Evolutionary conservation across 495 filamentous ascomycete species (phyloP), one percentile per base, ranked within the genome.

Genomic region (Ramalina intermedia): DNA sequence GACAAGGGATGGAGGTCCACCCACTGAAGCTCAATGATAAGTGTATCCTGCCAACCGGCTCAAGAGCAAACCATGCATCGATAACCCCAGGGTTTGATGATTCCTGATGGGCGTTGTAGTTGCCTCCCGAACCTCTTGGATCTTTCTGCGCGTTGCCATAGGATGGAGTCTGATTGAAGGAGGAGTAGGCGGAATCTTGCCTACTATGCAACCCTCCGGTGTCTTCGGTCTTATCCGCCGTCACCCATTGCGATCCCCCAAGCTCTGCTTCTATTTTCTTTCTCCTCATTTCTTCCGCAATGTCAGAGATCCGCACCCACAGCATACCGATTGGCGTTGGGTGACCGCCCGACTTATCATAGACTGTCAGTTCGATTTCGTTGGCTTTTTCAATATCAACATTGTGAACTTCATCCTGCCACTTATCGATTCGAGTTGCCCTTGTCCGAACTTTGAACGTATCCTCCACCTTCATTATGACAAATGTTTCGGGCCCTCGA

Each of bases 381-480:
- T 99, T 96, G 44, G 93, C 91, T 68, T 96, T 96, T 57, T 99
- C 93, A 39, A 96, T 88, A 52, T 88, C 83, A 49, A 96, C 79
- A 41, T 78, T 85, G 61, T 95, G 91, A 20, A 78, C 72, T 64
- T 99, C 91, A 57, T 87, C 84, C 49, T 86, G 73, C 90, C 90
- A 99, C 60, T 76, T 78, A 62, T 96, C 91, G 52, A 72, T 89
- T 41, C 91, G 73, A 23, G 90, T 86, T 0, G 83, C 72, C 57
- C 80, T 90, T n/a, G 91, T 96, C 54, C 87, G 74, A 24, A 85
- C 87, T 55, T 91, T 85, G 43, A 94, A 74, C 38, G 80, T 74
- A 65, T 99, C 91, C 65, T 99, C 91, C 33, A 96, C 90, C 64
- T 99, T 99, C 54, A 96, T 77, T 49, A 90, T 80, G 43, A 99